Percentiles rank a stretch among this genome's conserved stretches.
These are phyloP conservation scores for Fraxinus albicans DNA, from an alignment of 305 asterid genomes.

Conservation along the genomic window DNA sequence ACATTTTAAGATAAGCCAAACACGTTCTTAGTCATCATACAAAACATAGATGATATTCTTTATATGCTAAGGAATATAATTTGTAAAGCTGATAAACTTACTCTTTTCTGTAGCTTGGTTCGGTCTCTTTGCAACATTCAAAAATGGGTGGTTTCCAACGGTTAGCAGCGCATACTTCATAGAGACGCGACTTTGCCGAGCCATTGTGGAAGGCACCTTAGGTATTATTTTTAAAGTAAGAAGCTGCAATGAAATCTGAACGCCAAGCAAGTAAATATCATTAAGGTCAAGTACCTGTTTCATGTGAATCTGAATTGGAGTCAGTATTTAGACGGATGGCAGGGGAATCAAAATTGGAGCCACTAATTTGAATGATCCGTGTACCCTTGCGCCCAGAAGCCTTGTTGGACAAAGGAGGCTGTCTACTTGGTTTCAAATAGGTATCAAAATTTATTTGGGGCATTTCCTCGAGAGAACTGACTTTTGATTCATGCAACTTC, in stretches of 20 bases:
- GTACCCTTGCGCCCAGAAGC: conserved; percentile 31
- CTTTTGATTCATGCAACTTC: conserved; percentile 35
- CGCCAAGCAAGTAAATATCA: conserved; percentile 15
- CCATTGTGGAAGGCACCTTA: conserved; percentile 44
- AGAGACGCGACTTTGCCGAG: conserved; percentile 66
- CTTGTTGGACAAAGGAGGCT: conserved; percentile 18
- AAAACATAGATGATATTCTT: background rate
- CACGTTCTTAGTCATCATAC: background rate
- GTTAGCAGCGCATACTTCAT: conserved; percentile 75
- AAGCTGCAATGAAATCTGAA: conserved; percentile 8
- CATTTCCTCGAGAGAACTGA: conserved; percentile 33
- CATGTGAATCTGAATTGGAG: conserved; percentile 30
- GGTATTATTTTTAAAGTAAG: conserved; percentile 26
- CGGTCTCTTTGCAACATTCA: conserved; percentile 67
- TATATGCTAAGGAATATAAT: background rate
- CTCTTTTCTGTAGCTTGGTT: conserved; percentile 81
- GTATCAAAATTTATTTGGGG: conserved; percentile 24
- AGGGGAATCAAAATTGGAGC: conserved; percentile 24
- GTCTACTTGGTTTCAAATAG: conserved; percentile 26
- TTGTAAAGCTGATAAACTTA: conserved; percentile 44
- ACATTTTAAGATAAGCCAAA: background rate
- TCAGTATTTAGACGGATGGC: conserved; percentile 16
- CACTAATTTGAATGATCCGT: conserved; percentile 26
- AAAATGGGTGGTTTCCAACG: conserved; percentile 86
- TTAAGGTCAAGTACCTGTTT: conserved; percentile 43